phyloP scores from a whole-genome alignment of 2,329 filamentous ascomycete species.

The Aspergillus bombycis region DNA sequence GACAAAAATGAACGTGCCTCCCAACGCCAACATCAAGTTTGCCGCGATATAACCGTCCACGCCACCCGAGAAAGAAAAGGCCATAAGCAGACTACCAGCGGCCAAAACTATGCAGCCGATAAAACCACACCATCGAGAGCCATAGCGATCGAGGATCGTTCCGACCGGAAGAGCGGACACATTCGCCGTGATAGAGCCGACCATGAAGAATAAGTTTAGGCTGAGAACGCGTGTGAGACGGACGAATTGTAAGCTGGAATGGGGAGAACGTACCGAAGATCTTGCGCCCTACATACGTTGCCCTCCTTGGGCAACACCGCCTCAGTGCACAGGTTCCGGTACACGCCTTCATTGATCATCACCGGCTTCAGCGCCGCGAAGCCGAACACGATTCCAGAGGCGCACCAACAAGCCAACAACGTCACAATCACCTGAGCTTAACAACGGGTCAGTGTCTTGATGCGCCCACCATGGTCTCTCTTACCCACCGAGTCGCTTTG shows the following conservation, averaged over 20 bases:
- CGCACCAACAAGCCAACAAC: slow-evolving; percentile 72
- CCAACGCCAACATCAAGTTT: slow-evolving; percentile 75
- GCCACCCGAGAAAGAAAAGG: slow-evolving; percentile 64
- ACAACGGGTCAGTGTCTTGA: slow-evolving; percentile 10
- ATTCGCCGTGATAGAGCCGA: slow-evolving; percentile 85
- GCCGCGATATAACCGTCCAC: slow-evolving; percentile 74
- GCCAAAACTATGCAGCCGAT: slow-evolving; percentile 69
- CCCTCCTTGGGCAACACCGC: slow-evolving; percentile 54
- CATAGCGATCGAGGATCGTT: slow-evolving; percentile 79
- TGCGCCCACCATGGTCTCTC: neutral
- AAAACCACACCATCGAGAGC: slow-evolving; percentile 76
- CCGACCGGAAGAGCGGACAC: slow-evolving; percentile 83
- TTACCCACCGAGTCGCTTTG: slow-evolving; percentile 36
- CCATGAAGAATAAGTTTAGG: slow-evolving; percentile 89
- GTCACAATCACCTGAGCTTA: slow-evolving; percentile 64
- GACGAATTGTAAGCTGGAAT: slow-evolving; percentile 24
- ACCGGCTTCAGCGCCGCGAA: slow-evolving; percentile 85
- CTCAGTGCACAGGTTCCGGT: slow-evolving; percentile 64
- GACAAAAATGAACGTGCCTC: slow-evolving; percentile 79
- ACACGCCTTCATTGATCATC: slow-evolving; percentile 72
- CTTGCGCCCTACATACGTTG: slow-evolving; percentile 61
- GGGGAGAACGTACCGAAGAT: slow-evolving; percentile 48
- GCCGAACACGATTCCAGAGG: slow-evolving; percentile 79
- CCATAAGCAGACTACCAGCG: slow-evolving; percentile 70
- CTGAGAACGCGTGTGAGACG: slow-evolving; percentile 24